Evolutionary conservation across 2,329 filamentous ascomycete genomes (phyloP), one percentile per base, ranked within the genome.

Genomic region (Botryotinia narcissicola): DNA sequence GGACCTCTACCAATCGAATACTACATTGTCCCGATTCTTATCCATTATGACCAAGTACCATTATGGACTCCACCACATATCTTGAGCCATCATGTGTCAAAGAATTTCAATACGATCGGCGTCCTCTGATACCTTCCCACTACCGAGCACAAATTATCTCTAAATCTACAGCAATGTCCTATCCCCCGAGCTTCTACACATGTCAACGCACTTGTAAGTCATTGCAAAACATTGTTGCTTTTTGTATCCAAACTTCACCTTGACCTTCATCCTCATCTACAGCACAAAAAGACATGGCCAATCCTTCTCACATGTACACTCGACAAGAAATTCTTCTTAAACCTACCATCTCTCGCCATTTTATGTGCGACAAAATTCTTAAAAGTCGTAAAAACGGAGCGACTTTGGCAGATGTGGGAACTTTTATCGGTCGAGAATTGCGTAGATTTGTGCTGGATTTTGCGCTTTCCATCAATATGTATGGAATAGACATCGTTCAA

Each of bases 371-470:
- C 22, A 60, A 12, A 16, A 73, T 77, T 35, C 60, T 8, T 7
- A 20, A 44, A 20, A 35, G 44, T 46, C 44, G 16, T 44, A 12
- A 18, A 44, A 44, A 14, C 14, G 14, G 14, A 42, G 70, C 73
- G 10, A 73, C 29, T 5, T 76, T 75, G 32, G 40, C 74, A 4
- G 72, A 74, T 54, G 35, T 74, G 1, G 83, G 82, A 10, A 83
- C 82, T 57, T 82, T 80, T 70, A 79, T 84, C 37, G 82, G 80
- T 0, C 81, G 83, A 73, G 81, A 84, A 46, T 76, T 84, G 7
- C 81, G 82, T 32, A 78, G 80, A 35, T 76, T 83, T 14, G 76
- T 74, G 29, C 74, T 77, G 22, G 82, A 84, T 57, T 82, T 82
- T 9, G 81, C 78, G 0, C 81, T 80, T 2, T 73, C 78, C 75